Evolutionary conservation across 495 filamentous ascomycete genomes (phyloP).

Genomic region (Ascobolus immersus): DNA sequence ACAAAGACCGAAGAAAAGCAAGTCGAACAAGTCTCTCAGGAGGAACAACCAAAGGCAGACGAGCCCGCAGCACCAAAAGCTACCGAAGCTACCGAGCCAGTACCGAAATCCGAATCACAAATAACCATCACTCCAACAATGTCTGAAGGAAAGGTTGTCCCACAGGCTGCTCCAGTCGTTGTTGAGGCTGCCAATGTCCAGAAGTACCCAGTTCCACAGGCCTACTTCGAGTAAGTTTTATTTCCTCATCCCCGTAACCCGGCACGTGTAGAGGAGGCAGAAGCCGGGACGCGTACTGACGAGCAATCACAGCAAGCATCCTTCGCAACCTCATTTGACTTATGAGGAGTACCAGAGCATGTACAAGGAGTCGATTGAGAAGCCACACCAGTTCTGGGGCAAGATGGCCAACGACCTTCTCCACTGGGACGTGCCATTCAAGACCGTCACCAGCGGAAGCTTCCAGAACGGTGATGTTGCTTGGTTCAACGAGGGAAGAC

Average conservation of each 20-base stretch:
- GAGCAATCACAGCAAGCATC: slow-evolving; percentile 36
- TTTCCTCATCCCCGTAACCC: neutral
- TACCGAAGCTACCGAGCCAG: no score
- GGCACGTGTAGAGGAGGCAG: neutral
- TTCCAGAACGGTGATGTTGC: slow-evolving; percentile 60
- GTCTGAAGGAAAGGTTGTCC: slow-evolving; percentile 33
- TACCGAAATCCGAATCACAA: no score
- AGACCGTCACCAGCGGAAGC: slow-evolving; percentile 62
- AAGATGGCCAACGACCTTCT: slow-evolving; percentile 66
- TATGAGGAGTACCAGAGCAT: slow-evolving; percentile 74
- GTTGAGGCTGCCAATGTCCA: slow-evolving; percentile 64
- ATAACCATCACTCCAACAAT: slow-evolving; percentile 24
- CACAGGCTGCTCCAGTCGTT: slow-evolving; percentile 41
- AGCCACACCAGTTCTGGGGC: slow-evolving; percentile 80
- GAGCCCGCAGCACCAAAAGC: no score
- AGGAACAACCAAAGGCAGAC: no score
- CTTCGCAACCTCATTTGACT: slow-evolving; percentile 38
- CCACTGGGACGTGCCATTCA: slow-evolving; percentile 71
- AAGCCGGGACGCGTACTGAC: neutral
- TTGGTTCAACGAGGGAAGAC: slow-evolving; percentile 82
- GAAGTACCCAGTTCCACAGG: slow-evolving; percentile 35
- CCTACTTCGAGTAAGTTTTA: slow-evolving; percentile 9
- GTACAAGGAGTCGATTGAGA: slow-evolving; percentile 87
- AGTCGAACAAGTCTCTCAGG: no score
- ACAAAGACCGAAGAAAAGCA: no score